Percentiles rank a stretch among this genome's conserved stretches.
phyloP scores from a whole-genome alignment of 345 rosid species.

The Clausena lansium region DNA sequence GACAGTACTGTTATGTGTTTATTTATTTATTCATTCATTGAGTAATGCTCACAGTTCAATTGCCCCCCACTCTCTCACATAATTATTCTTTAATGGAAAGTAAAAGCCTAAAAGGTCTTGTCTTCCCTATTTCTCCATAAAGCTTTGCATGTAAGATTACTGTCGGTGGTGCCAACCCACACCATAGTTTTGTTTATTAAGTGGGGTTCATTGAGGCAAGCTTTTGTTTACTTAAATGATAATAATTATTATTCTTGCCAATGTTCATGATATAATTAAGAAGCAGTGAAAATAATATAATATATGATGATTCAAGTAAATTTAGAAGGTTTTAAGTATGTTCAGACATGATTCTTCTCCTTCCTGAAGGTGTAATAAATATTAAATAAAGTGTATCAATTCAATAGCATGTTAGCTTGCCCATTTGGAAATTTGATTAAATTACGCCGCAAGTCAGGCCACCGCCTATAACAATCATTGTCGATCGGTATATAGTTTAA shows the following conservation, averaged over 20 bases:
- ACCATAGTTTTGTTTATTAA: neutral
- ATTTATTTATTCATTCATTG: neutral
- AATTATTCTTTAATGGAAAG: constrained; percentile 23
- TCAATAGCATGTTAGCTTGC: neutral
- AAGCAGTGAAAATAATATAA: too few relatives aligned
- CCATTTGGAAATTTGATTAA: neutral
- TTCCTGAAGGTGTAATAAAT: neutral
- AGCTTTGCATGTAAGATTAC: constrained; percentile 20
- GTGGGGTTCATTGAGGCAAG: neutral
- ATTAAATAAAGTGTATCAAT: neutral
- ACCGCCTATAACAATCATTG: constrained; percentile 9
- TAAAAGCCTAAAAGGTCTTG: neutral
- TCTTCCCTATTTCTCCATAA: neutral
- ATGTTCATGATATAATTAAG: too few relatives aligned
- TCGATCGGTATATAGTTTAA: neutral
- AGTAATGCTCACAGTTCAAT: neutral
- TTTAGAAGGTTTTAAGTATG: neutral
- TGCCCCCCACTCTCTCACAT: neutral
- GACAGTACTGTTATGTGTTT: neutral
- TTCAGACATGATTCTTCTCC: neutral
- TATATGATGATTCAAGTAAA: neutral
- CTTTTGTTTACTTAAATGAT: too few relatives aligned
- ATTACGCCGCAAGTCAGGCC: constrained; percentile 21
- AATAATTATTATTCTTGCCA: neutral
- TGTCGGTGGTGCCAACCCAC: constrained; percentile 30